Conservation (phyloP, 2,329 filamentous ascomycete species). For the Ceratocystis colombiana region DNA sequence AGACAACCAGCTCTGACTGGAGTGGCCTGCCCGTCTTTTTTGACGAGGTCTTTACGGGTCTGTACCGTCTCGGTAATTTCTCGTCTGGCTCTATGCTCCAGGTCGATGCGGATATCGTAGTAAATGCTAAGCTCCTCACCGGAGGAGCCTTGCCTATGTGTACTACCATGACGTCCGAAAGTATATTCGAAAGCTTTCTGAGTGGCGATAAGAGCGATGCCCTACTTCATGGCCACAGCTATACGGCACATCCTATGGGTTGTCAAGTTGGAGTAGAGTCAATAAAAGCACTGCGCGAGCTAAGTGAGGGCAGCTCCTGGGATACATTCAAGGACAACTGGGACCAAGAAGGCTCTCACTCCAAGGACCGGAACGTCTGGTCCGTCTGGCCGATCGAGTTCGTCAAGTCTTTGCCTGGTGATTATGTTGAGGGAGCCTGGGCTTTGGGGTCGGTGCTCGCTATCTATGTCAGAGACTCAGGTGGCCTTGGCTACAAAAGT, state of each 20-base stretch:
- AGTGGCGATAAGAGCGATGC: constrained; percentile 67
- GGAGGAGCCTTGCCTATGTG: constrained; percentile 70
- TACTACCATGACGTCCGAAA: constrained; percentile 62
- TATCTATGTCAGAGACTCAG: constrained; percentile 42
- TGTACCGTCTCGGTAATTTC: constrained; percentile 69
- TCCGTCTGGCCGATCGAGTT: constrained; percentile 60
- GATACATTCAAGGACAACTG: constrained; percentile 44
- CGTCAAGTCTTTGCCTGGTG: constrained; percentile 47
- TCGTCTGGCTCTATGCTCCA: constrained; percentile 60
- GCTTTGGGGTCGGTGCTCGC: constrained; percentile 66
- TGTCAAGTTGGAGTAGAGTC: constrained; percentile 67
- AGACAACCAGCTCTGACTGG: constrained; percentile 42
- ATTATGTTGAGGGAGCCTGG: constrained; percentile 54
- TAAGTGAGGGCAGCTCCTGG: constrained; percentile 51
- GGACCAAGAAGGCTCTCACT: background rate
- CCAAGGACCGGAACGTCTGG: constrained; percentile 40
- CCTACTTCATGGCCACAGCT: constrained; percentile 73
- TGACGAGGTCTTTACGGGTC: constrained; percentile 79
- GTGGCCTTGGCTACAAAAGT: constrained; percentile 40
- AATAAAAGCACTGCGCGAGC: constrained; percentile 47
- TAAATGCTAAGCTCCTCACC: constrained; percentile 75
- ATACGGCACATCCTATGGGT: constrained; percentile 73
- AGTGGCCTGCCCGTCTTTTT: constrained; percentile 67
- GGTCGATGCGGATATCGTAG: constrained; percentile 61
- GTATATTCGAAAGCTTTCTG: constrained; percentile 61